Evolutionary conservation across 2,329 filamentous ascomycete species (phyloP).

Genomic region (Diplodia corticola): DNA sequence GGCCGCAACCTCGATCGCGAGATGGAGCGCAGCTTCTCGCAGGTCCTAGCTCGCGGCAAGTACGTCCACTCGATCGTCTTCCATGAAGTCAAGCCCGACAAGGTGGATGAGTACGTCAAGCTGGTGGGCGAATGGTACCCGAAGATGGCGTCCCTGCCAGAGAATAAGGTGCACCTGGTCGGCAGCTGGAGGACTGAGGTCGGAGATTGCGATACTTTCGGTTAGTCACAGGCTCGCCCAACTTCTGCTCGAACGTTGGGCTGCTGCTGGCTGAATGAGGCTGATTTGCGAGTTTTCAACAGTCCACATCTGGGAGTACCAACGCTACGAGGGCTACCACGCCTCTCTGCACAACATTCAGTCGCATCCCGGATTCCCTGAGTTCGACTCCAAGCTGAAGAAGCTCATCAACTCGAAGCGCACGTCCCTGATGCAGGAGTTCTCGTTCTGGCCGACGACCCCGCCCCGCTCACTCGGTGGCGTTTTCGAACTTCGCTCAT

Average conservation of each 20-base stretch:
- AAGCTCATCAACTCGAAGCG: slow-evolving; percentile 80
- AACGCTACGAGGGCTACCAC: slow-evolving; percentile 95
- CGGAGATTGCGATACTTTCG: slow-evolving; percentile 94
- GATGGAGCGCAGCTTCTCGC: slow-evolving; percentile 93
- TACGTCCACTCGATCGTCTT: slow-evolving; percentile 98
- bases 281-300: slow-evolving; percentile 27
- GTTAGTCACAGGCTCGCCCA: slow-evolving; percentile 52
- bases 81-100: slow-evolving; percentile 92
- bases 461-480: slow-evolving; percentile 86
- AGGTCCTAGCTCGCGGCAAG: slow-evolving; percentile 91
- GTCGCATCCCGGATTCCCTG: slow-evolving; percentile 76
- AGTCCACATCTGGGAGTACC: slow-evolving; percentile 99
- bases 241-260: not conserved
- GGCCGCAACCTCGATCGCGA: slow-evolving; percentile 91
- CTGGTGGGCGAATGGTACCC: slow-evolving; percentile 92
- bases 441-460: slow-evolving; percentile 98
- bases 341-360: slow-evolving; percentile 84
- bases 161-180: slow-evolving; percentile 94
- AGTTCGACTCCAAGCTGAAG: slow-evolving; percentile 83
- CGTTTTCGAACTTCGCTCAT: slow-evolving; percentile 92
- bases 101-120: slow-evolving; percentile 90
- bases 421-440: slow-evolving; percentile 96
- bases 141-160: slow-evolving; percentile 75
- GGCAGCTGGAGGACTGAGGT: slow-evolving; percentile 98
- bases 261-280: slow-evolving; percentile 6